These are phyloP conservation scores for Alternaria solani DNA, from an alignment of 2,329 filamentous ascomycete genomes.

Conservation along the genomic window DNA sequence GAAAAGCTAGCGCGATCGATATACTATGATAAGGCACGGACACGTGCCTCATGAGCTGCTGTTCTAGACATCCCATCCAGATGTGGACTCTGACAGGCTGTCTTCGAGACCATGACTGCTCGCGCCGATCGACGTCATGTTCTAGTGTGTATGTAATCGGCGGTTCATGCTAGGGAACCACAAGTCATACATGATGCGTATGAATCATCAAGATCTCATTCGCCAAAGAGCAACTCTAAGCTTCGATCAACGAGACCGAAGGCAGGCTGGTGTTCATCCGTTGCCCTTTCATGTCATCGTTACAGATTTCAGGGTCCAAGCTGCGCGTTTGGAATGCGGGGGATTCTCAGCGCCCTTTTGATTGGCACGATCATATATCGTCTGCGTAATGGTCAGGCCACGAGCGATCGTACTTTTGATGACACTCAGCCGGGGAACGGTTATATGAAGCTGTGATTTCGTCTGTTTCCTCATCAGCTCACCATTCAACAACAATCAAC, in stretches of 20 bases:
- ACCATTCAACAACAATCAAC: neutral
- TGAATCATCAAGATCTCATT: slow-evolving; percentile 20
- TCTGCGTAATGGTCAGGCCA: slow-evolving; percentile 44
- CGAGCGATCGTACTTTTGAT: slow-evolving; percentile 30
- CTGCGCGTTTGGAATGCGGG: slow-evolving; percentile 41
- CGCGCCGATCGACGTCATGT: slow-evolving; percentile 12
- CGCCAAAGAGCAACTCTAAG: slow-evolving; percentile 10
- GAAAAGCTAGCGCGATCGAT: slow-evolving; percentile 25
- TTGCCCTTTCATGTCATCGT: slow-evolving; percentile 32
- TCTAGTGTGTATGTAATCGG: slow-evolving; percentile 7
- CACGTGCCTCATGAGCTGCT: neutral
- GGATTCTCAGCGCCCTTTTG: slow-evolving; percentile 32
- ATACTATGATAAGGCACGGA: neutral
- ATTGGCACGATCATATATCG: slow-evolving; percentile 48
- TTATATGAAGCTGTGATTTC: slow-evolving; percentile 24
- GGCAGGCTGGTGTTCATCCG: slow-evolving; percentile 6
- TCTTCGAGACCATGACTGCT: slow-evolving; percentile 13
- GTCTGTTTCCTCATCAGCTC: neutral
- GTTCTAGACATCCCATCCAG: neutral
- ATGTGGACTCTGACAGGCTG: neutral
- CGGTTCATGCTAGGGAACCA: neutral
- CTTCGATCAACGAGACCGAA: slow-evolving; percentile 5
- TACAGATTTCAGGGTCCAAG: slow-evolving; percentile 38
- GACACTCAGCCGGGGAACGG: slow-evolving; percentile 25
- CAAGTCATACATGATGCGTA: slow-evolving; percentile 3